Evolutionary conservation across 495 filamentous ascomycete genomes (phyloP).

Genomic region (Letharia lupina): DNA sequence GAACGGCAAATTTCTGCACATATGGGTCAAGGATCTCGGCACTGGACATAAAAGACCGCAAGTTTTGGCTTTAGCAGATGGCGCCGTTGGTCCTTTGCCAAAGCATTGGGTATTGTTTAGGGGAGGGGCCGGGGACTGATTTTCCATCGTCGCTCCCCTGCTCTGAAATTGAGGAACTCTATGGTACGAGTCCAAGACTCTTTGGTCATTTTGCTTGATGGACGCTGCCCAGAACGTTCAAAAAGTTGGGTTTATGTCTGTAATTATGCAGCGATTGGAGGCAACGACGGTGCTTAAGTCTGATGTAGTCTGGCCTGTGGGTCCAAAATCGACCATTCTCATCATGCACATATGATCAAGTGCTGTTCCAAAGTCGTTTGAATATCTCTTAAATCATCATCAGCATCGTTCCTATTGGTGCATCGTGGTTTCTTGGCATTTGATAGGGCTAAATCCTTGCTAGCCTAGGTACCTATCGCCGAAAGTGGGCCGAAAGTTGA

Average conservation of each 20-base stretch:
- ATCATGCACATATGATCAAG: too few relatives aligned
- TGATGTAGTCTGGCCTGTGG: too few relatives aligned
- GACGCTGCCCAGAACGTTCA: background rate
- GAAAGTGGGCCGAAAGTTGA: background rate
- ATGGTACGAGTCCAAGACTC: background rate
- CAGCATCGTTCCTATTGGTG: background rate
- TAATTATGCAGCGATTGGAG: background rate
- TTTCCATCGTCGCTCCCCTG: background rate
- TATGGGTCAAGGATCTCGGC: background rate
- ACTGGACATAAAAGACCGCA: background rate
- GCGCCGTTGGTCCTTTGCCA: background rate
- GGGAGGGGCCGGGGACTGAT: background rate
- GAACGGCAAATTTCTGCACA: background rate
- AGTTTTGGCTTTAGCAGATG: slow-evolving; percentile 1
- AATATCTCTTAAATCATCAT: background rate
- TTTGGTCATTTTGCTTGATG: background rate
- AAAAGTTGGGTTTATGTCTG: background rate
- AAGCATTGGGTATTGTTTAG: background rate
- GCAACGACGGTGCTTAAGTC: background rate
- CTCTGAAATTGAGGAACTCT: background rate
- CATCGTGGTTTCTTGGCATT: background rate
- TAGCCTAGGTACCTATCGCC: background rate
- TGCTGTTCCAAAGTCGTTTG: too few relatives aligned
- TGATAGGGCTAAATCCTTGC: background rate
- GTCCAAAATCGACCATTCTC: too few relatives aligned